Percentiles rank a stretch among this genome's conserved stretches.
These are phyloP conservation scores for Scheffersomyces coipomensis DNA, from an alignment of 805 yeast genomes.

Conservation along the genomic window DNA sequence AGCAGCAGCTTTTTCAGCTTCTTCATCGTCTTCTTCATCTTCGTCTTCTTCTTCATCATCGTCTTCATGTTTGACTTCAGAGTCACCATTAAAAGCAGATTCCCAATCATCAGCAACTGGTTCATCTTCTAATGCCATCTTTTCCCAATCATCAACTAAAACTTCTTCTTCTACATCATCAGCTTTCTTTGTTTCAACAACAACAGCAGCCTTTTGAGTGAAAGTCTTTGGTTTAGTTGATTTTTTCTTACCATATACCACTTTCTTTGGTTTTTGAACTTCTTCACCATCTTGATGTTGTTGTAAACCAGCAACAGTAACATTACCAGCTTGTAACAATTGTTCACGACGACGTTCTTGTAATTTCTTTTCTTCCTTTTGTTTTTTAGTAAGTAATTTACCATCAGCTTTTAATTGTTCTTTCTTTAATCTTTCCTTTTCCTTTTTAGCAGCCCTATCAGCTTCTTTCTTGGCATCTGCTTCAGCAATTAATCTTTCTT, in stretches of 20 bases:
- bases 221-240: constrained; percentile 44
- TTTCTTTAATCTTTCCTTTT: constrained; percentile 79
- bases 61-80: constrained; percentile 26
- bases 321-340: constrained; percentile 69
- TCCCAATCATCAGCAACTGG: constrained; percentile 54
- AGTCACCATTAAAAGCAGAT: constrained; percentile 37
- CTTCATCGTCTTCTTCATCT: constrained; percentile 26
- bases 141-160: constrained; percentile 85
- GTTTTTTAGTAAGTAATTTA: constrained; percentile 88
- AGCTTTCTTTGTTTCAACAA: constrained; percentile 18
- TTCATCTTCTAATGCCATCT: constrained; percentile 61
- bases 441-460: constrained; percentile 66
- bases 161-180: constrained; percentile 45
- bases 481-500: constrained; percentile 47
- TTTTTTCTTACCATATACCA: constrained; percentile 73
- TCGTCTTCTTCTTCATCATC: constrained; percentile 31
- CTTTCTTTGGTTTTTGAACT: constrained; percentile 55
- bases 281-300: constrained; percentile 23
- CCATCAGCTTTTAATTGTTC: constrained; percentile 97
- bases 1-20: constrained; percentile 26
- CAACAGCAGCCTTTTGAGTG: constrained; percentile 23
- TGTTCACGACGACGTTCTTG: constrained; percentile 89
- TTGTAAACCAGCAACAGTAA: constrained; percentile 72
- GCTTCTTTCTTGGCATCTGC: constrained; percentile 69
- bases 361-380: constrained; percentile 85